Conservation (phyloP, 768 basidiomycete species). For the Dendrothele bispora region DNA sequence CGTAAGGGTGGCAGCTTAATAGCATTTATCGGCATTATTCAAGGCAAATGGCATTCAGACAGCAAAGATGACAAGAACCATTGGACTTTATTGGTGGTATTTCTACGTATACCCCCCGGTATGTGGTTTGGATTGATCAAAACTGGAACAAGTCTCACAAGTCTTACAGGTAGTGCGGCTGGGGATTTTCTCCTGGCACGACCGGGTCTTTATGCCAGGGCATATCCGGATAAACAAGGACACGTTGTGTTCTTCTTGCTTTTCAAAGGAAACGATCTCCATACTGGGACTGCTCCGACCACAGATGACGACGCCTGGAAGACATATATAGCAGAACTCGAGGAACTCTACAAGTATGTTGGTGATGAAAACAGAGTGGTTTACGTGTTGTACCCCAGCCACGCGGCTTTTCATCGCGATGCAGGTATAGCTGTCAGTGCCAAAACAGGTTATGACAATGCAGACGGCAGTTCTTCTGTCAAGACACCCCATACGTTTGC, state of each 20-base stretch:
- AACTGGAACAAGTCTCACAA: no score
- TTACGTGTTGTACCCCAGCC: neutral
- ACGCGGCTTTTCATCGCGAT: neutral
- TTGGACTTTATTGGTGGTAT: no score
- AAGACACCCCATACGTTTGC: neutral
- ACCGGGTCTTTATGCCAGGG: neutral
- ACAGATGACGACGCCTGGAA: neutral
- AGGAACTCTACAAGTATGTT: neutral
- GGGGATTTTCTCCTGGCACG: neutral
- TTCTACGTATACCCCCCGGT: no score
- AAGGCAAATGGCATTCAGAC: no score
- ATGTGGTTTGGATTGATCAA: no score
- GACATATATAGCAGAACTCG: neutral
- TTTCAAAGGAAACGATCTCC: neutral
- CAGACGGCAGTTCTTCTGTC: no score
- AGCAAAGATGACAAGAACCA: no score
- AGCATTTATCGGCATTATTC: no score
- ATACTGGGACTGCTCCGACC: neutral
- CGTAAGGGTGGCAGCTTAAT: no score
- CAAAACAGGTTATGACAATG: no score
- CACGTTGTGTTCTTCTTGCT: neutral
- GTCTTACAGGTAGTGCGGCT: neutral
- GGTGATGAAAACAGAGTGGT: neutral
- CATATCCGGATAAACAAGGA: neutral
- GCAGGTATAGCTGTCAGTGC: neutral